These are phyloP conservation scores for Suillus subluteus DNA, from an alignment of 768 basidiomycete genomes.

Conservation along the genomic window DNA sequence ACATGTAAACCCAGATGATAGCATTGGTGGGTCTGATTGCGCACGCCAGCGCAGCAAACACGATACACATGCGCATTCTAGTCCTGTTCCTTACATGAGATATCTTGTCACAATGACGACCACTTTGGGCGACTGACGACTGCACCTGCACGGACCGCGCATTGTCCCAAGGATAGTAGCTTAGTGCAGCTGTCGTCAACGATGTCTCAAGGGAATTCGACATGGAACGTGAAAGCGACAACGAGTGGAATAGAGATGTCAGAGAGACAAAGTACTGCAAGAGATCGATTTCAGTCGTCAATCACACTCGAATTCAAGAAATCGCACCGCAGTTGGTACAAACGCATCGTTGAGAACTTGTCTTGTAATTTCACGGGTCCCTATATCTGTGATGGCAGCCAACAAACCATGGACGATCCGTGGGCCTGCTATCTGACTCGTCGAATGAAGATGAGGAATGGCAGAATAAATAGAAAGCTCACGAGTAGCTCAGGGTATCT, in stretches of 20 bases:
- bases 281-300: conserved; percentile 4
- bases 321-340: conserved; percentile 64
- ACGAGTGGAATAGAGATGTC: conserved; percentile 84
- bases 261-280: conserved; percentile 77
- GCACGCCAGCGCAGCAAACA: conserved; percentile 77
- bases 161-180: conserved; percentile 74
- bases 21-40: conserved; percentile 88
- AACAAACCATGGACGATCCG: conserved; percentile 74
- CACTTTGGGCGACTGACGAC: conserved; percentile 21
- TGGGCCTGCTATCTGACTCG: conserved; percentile 68
- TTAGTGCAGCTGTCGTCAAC: conserved; percentile 76
- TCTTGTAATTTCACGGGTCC: conserved; percentile 63
- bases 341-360: conserved; percentile 61
- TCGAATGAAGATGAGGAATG: conserved; percentile 9
- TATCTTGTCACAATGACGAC: conserved; percentile 19
- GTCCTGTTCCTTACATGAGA: conserved; percentile 39
- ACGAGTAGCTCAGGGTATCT: conserved; percentile 60
- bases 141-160: conserved; percentile 30
- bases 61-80: conserved; percentile 40
- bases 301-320: neutral
- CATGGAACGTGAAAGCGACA: conserved; percentile 83
- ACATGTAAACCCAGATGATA: conserved; percentile 82
- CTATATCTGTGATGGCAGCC: conserved; percentile 82
- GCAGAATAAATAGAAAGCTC: conserved; percentile 31
- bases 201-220: conserved; percentile 94